Conservation (phyloP, 2,329 filamentous ascomycete species). For the Pseudogymnoascus pannorum region DNA sequence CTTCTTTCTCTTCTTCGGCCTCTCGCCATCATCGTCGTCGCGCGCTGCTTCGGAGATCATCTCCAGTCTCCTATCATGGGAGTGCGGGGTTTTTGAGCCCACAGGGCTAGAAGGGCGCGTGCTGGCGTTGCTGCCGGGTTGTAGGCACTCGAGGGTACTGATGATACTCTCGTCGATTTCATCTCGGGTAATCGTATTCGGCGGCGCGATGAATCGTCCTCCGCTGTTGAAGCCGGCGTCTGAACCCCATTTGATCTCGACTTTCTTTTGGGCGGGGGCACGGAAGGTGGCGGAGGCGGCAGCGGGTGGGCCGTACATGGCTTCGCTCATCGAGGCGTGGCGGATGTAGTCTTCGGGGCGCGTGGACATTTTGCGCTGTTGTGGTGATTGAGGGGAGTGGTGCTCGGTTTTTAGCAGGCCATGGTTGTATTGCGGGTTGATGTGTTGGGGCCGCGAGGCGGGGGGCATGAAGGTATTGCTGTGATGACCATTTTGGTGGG, state of each 20-base stretch:
- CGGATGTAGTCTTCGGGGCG: constrained; percentile 7
- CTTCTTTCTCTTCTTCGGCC: constrained; percentile 47
- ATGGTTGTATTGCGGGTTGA: neutral
- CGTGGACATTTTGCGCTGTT: neutral
- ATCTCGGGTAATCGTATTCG: constrained; percentile 50
- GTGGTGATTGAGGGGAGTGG: no score
- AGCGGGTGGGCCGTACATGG: neutral
- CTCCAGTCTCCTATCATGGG: constrained; percentile 21
- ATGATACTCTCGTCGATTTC: constrained; percentile 48
- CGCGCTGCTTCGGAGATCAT: constrained; percentile 19
- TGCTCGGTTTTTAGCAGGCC: neutral
- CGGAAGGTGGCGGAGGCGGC: neutral
- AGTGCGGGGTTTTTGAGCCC: neutral
- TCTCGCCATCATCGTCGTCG: constrained; percentile 33
- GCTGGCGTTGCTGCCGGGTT: constrained; percentile 48
- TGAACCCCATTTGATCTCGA: constrained; percentile 56
- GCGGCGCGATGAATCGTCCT: constrained; percentile 52
- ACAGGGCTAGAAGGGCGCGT: constrained; percentile 53
- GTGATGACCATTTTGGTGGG: neutral
- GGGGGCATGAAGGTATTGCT: neutral
- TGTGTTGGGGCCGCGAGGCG: neutral
- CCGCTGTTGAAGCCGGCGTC: constrained; percentile 54
- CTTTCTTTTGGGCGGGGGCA: constrained; percentile 27
- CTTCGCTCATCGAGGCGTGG: constrained; percentile 9
- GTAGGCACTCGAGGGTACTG: constrained; percentile 49